Percentiles rank a stretch among this genome's conserved stretches.
Evolutionary conservation across 495 filamentous ascomycete genomes (phyloP).

Genomic region (Aspergillus egyptiacus): DNA sequence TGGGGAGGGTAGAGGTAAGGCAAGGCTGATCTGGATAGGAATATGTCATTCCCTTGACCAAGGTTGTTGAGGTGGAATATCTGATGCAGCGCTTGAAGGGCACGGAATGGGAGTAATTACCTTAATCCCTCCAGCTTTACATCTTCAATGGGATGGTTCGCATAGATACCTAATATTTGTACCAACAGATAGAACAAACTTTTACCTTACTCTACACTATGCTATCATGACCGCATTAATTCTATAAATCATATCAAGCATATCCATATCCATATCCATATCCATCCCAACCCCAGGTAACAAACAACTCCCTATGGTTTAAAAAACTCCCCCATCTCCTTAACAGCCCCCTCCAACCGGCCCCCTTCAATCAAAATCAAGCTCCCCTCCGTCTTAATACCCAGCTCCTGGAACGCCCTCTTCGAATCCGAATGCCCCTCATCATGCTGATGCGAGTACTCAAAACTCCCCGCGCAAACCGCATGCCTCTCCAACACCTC

Average conservation of each 20-base stretch:
- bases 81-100: conserved; percentile 84
- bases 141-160: no score
- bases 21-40: conserved; percentile 46
- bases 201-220: conserved; percentile 8
- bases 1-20: no score
- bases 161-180: no score
- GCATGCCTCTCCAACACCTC: conserved; percentile 77
- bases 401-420: conserved; percentile 87
- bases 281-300: no score
- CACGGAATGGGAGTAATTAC: conserved; percentile 54
- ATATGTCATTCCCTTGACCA: conserved; percentile 93
- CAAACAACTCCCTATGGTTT: no score
- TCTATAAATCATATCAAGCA: conserved; percentile 4
- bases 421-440: conserved; percentile 83
- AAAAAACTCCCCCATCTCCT: conserved; percentile 66
- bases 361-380: conserved; percentile 70
- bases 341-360: conserved; percentile 61
- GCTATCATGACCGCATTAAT: conserved; percentile 27
- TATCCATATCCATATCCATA: conserved; percentile 12
- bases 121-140: no score
- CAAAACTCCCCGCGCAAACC: conserved; percentile 56
- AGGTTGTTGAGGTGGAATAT: conserved; percentile 96
- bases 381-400: conserved; percentile 74
- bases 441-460: conserved; percentile 69
- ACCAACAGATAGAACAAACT: no score